These are phyloP conservation scores for Ilyonectria sp. DNA, from an alignment of 2,329 filamentous ascomycete genomes.

Conservation along the genomic window DNA sequence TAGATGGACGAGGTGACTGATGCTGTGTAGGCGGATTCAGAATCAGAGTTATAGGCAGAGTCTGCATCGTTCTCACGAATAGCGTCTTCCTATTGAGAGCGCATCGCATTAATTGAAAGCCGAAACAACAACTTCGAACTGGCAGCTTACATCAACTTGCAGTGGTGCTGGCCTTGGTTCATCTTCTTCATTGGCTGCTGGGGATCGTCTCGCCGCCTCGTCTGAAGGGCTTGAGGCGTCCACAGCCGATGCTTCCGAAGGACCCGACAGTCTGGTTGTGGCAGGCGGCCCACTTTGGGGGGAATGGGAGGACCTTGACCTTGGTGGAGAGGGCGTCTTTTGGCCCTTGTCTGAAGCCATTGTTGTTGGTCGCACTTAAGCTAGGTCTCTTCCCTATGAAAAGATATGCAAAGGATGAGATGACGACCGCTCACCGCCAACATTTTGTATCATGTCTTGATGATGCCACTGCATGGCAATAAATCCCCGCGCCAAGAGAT, in stretches of 20 bases:
- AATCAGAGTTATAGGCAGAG: constrained; percentile 54
- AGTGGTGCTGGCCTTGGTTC: constrained; percentile 29
- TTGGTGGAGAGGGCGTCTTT: background rate
- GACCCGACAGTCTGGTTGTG: constrained; percentile 10
- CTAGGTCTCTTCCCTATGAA: background rate
- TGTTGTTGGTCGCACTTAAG: background rate
- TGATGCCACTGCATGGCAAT: background rate
- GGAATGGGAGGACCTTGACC: constrained; percentile 16
- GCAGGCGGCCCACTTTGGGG: constrained; percentile 5
- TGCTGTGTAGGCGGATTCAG: constrained; percentile 50
- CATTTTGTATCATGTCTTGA: background rate
- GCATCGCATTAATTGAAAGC: background rate
- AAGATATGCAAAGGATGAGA: background rate
- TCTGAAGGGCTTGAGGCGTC: background rate
- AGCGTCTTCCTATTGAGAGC: constrained; percentile 31
- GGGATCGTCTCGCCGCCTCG: no score
- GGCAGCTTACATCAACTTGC: constrained; percentile 35
- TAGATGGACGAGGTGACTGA: constrained; percentile 60
- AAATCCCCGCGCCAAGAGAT: background rate
- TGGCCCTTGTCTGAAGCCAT: background rate
- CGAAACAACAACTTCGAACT: background rate
- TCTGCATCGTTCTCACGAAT: constrained; percentile 47
- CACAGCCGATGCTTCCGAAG: constrained; percentile 18
- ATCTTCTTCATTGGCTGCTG: background rate
- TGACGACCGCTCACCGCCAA: background rate